Conservation (phyloP, 768 basidiomycete species). For the Kwoniella pini region DNA sequence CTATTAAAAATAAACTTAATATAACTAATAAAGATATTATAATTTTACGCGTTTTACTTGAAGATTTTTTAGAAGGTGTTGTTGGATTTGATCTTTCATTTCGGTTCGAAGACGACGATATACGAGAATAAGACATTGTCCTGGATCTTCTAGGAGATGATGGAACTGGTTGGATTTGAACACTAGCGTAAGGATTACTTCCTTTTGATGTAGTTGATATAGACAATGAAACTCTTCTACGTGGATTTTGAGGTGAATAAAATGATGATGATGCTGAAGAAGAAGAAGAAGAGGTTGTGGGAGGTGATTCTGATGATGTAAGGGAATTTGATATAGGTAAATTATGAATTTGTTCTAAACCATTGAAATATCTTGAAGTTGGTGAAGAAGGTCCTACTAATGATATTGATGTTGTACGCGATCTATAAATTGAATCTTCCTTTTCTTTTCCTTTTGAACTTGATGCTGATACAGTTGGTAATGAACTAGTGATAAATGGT, state of each 20-base stretch:
- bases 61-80: background rate
- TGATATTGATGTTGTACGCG: constrained; percentile 1
- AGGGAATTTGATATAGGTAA: background rate
- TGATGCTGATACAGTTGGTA: background rate
- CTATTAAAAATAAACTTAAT: constrained; percentile 75
- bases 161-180: background rate
- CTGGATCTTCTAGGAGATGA: background rate
- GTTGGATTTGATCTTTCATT: background rate
- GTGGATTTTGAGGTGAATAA: constrained; percentile 2
- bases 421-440: background rate
- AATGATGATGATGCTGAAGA: constrained; percentile 3
- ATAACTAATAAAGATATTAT: constrained; percentile 61
- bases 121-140: constrained; percentile 1
- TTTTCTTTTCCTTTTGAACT: background rate
- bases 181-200: background rate
- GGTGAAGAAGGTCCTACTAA: constrained; percentile 1
- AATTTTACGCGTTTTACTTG: constrained; percentile 34
- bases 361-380: background rate
- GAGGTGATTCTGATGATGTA: background rate
- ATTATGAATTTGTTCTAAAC: background rate
- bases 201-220: background rate
- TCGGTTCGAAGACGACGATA: background rate
- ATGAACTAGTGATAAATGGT: background rate
- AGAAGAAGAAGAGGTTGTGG: background rate
- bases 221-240: constrained; percentile 3